Base-by-base conservation (phyloP, 306 rosid genomes). In the Quercus cerris region DNA sequence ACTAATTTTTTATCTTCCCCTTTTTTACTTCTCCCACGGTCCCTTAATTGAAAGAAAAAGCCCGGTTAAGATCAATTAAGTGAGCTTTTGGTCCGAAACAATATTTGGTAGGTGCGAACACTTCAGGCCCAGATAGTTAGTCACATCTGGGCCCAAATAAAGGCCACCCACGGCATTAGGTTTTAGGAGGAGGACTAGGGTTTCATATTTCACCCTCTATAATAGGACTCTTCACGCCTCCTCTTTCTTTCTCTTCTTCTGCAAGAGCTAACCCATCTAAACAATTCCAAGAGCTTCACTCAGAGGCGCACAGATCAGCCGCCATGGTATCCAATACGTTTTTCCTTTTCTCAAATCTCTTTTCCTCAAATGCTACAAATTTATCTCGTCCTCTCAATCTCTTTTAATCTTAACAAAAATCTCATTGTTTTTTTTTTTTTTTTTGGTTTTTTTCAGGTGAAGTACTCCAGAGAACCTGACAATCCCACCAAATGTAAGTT, bases 381-480 rank as follows among this genome's bases (percentile, higher is more conserved):
- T 25, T 20, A 5, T 15, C 18, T 11, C 3, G 0, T 27, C n/a
- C 8, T 58, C 44, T 41, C 14, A 4, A 19, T 49, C 52, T 78
- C 17, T 10, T 0, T 13, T 7, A 3, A 38, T 70, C 41, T 23
- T 23, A 56, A 55, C 20, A 62, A 44, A 38, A 68, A 19, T 35
- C 46, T 64, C 5, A 2, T 38, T 38, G 3, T 2, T 2, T 11
- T 33, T 59, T n/a, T 31, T 38, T 38, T 1, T 2, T 2, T 11
- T 33, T 59, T n/a, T 31, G 5, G 20, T 51, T 22, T 84, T 49
- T 49, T 67, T 72, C 86, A 92, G 99, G 99, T 95, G 79, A 95
- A 93, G 89, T 95, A 95, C 88, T 95, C 99, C 75, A 90, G 89
- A 77, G 99, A 95, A 81, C 96, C 98, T 19, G 97, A 91, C 57